Evolutionary conservation across 2,329 filamentous ascomycete species (phyloP).

Genomic region (Parastagonospora avenae): DNA sequence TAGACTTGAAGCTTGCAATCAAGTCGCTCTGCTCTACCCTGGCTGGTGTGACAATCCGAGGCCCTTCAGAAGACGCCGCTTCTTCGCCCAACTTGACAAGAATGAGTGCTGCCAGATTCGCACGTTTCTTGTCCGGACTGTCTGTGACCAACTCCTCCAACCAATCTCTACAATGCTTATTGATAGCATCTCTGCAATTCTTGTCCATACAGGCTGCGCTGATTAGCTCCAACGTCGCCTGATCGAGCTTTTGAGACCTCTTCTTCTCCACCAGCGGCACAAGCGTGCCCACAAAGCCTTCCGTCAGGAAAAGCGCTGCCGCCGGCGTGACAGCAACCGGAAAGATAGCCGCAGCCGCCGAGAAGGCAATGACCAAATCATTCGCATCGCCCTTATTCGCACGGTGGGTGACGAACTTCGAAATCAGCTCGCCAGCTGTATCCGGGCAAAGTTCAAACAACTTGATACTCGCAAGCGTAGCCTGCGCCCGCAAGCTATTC

Average conservation of each 20-base stretch:
- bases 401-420: constrained; percentile 74
- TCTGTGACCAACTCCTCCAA: constrained; percentile 81
- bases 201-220: constrained; percentile 89
- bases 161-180: constrained; percentile 85
- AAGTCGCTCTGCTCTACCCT: constrained; percentile 53
- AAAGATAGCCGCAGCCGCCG: constrained; percentile 86
- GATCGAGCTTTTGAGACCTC: constrained; percentile 85
- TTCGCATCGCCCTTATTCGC: constrained; percentile 79
- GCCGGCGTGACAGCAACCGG: constrained; percentile 80
- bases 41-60: constrained; percentile 37
- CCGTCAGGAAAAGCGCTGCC: constrained; percentile 80
- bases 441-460: constrained; percentile 79
- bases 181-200: constrained; percentile 79
- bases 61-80: constrained; percentile 28
- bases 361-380: constrained; percentile 89
- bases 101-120: constrained; percentile 59
- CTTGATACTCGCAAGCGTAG: constrained; percentile 79
- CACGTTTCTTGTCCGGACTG: constrained; percentile 63
- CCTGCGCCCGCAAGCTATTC: constrained; percentile 75
- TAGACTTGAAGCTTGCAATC: constrained; percentile 63
- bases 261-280: constrained; percentile 77
- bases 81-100: constrained; percentile 61
- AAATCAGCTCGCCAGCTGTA: constrained; percentile 71
- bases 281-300: constrained; percentile 81
- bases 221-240: constrained; percentile 84